Evolutionary conservation across 345 rosid species (phyloP), one percentile per base, ranked within the genome.

Genomic region (Hirschfeldia incana): DNA sequence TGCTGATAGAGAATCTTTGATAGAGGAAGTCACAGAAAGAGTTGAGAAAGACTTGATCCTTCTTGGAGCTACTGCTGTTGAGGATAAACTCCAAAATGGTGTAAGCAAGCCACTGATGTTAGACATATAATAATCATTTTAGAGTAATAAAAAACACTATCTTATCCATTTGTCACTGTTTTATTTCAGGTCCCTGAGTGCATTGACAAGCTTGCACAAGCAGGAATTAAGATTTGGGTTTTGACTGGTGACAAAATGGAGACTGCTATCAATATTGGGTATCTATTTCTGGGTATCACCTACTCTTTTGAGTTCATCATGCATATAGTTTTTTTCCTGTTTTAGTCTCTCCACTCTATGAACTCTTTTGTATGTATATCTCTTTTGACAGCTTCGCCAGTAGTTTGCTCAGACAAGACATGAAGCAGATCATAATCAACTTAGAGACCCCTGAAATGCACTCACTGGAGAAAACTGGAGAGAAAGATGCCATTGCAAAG

Each of bases 171-270:
- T 27, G 26, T 65, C 8, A 26, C 55, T 67, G 34, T 76, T 72
- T 67, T 0, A 1, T 67, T 39, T 29, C 76, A 94, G 98, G 98
- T 94, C 74, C 97, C 98, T 72, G 93, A 90, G 77, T 92, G 97
- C 86, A 94, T 94, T 70, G 98, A 94, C 88, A 92, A 88, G 81
- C 98, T 94, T 83, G 97, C 97, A 39, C 97, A 92, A 87, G 98
- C 98, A 61, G 98, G 98, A 81, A 92, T 92, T 62, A 94, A 92
- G 86, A 86, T 94, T 77, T 94, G 98, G 98, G 97, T 94, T 70
- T 85, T 94, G 88, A 94, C 98, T 2, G 98, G 98, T 76, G 98
- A 94, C 83, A 94, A 94, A 85, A 90, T 92, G 97, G 98, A 94
- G 87, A 94, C 98, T 39, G 98, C 97, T 75, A 94, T 94, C 88